Evolutionary conservation across 2,329 filamentous ascomycete genomes (phyloP).

Genomic region (Trichoderma sp.): DNA sequence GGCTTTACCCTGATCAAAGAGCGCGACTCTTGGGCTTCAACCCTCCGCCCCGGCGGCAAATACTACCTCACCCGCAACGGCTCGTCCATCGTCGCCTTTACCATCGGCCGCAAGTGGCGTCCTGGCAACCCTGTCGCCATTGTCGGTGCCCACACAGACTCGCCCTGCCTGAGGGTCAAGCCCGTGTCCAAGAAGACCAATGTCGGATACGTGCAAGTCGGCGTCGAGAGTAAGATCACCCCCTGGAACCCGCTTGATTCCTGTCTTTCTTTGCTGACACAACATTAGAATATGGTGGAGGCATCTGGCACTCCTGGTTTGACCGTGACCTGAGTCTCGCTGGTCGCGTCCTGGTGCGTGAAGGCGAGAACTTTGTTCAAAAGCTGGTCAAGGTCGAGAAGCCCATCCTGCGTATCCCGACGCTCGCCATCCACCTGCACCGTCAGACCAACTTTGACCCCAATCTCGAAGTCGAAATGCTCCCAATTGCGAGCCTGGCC

Average conservation of each 20-base stretch:
- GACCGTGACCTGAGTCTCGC: conserved; percentile 91
- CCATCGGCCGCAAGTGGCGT: conserved; percentile 86
- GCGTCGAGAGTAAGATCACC: conserved; percentile 67
- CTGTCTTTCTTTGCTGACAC: too few species aligned
- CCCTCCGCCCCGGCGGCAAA: conserved; percentile 82
- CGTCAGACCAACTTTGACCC: conserved; percentile 84
- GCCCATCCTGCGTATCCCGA: conserved; percentile 89
- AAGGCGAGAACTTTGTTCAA: conserved; percentile 71
- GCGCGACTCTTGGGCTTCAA: conserved; percentile 82
- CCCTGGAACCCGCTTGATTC: too few species aligned
- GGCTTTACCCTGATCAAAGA: conserved; percentile 90
- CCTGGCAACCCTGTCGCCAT: conserved; percentile 89
- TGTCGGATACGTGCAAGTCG: conserved; percentile 89
- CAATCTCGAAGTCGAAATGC: conserved; percentile 96
- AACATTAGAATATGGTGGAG: conserved; percentile 73
- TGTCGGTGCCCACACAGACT: conserved; percentile 96
- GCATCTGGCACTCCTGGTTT: conserved; percentile 98
- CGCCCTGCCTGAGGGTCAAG: conserved; percentile 87
- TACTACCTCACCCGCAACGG: conserved; percentile 95
- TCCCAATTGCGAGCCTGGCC: conserved; percentile 87
- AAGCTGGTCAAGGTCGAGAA: conserved; percentile 88
- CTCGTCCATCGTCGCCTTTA: conserved; percentile 90
- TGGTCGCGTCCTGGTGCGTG: conserved; percentile 80
- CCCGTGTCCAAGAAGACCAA: conserved; percentile 87
- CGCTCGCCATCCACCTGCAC: conserved; percentile 90